Conservation (phyloP, 1,284 basidiomycete species). For the Naganishia sp. region DNA sequence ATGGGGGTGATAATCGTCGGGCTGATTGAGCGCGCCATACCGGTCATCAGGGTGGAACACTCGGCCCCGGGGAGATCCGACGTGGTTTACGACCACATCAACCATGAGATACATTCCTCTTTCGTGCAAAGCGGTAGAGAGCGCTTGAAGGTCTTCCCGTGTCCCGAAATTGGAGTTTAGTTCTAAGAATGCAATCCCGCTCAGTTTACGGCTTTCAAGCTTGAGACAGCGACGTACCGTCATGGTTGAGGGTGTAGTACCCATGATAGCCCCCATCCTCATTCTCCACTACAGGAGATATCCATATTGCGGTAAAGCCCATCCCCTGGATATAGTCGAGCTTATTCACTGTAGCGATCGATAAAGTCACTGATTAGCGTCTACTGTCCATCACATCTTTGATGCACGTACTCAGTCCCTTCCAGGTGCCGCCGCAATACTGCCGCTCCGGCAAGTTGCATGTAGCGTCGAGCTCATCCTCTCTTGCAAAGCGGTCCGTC, state of each 20-base stretch:
- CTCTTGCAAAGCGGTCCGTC: conserved; percentile 28
- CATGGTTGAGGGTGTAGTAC: conserved; percentile 27
- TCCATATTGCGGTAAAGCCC: conserved; percentile 54
- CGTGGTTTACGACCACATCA: conserved; percentile 49
- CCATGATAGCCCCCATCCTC: conserved; percentile 42
- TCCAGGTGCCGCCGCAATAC: conserved; percentile 53
- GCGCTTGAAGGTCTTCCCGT: conserved; percentile 52
- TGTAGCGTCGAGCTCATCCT: conserved; percentile 21
- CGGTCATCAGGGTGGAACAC: conserved; percentile 21
- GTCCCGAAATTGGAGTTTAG: conserved; percentile 56
- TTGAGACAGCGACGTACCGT: background rate
- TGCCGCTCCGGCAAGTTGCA: conserved; percentile 17
- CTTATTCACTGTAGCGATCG: conserved; percentile 33
- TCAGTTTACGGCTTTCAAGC: background rate
- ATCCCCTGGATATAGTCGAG: conserved; percentile 53
- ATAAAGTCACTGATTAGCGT: background rate
- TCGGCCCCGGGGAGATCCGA: conserved; percentile 20
- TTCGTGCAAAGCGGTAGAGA: conserved; percentile 54
- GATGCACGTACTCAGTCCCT: conserved; percentile 38
- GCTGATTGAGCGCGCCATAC: conserved; percentile 48
- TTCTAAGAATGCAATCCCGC: background rate
- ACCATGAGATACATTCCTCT: conserved; percentile 59
- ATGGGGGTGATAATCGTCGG: conserved; percentile 53
- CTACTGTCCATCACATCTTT: background rate
- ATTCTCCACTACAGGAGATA: conserved; percentile 50